phyloP scores from a whole-genome alignment of 768 basidiomycete species.

The Dentipellis fragilis region DNA sequence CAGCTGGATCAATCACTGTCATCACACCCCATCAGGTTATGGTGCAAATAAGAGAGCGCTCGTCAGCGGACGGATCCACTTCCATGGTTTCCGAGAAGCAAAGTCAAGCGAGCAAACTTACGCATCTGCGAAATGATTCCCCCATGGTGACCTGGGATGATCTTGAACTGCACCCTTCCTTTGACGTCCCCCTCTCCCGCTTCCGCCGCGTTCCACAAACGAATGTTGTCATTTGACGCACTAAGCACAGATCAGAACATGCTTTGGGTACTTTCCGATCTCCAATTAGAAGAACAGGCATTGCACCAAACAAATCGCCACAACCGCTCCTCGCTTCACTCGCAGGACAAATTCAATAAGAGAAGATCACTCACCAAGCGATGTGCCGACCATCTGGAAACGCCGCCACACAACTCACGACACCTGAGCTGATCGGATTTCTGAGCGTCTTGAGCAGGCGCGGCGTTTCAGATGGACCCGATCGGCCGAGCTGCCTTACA shows the following conservation, averaged over 20 bases:
- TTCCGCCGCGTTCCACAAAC: slow-evolving; percentile 87
- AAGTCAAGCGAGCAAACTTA: slow-evolving; percentile 33
- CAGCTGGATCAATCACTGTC: slow-evolving; percentile 77
- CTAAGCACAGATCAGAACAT: slow-evolving; percentile 27
- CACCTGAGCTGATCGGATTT: slow-evolving; percentile 82
- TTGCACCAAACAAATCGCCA: neutral
- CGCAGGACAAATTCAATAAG: neutral
- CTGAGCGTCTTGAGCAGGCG: slow-evolving; percentile 72
- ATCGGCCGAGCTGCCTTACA: slow-evolving; percentile 66
- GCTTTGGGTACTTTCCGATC: neutral
- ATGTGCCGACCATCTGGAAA: slow-evolving; percentile 91
- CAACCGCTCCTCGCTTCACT: neutral
- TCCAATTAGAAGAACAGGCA: neutral
- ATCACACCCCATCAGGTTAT: neutral
- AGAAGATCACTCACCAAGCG: slow-evolving; percentile 54
- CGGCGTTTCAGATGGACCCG: slow-evolving; percentile 56
- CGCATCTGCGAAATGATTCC: slow-evolving; percentile 89
- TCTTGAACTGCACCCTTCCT: slow-evolving; percentile 80
- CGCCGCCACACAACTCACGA: slow-evolving; percentile 83
- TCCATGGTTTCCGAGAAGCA: neutral
- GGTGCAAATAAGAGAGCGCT: slow-evolving; percentile 5
- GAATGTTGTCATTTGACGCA: slow-evolving; percentile 87
- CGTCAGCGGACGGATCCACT: slow-evolving; percentile 12
- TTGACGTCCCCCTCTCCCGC: slow-evolving; percentile 56
- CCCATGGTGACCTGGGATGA: slow-evolving; percentile 92